Conservation (phyloP, 345 rosid genomes). For the Rhodamnia rubescens region DNA sequence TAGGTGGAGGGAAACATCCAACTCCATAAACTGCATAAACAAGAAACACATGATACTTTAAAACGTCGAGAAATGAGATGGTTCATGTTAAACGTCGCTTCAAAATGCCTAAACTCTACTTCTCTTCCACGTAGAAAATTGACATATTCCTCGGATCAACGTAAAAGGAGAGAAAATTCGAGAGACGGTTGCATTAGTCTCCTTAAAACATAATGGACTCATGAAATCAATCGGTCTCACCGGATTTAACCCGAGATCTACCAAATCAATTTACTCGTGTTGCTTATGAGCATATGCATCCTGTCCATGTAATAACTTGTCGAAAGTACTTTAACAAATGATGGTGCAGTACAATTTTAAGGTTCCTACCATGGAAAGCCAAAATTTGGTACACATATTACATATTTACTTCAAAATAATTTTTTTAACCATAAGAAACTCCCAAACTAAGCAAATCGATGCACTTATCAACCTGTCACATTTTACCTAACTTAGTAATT, state of each 20-base stretch:
- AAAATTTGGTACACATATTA: too few species aligned
- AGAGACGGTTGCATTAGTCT: background rate
- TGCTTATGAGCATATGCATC: background rate
- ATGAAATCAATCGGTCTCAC: background rate
- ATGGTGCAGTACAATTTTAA: background rate
- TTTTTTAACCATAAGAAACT: too few species aligned
- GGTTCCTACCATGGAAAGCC: too few species aligned
- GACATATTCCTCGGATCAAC: background rate
- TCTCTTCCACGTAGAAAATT: background rate
- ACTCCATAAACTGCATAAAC: background rate
- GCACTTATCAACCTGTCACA: too few species aligned
- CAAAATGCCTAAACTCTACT: background rate
- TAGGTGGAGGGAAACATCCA: background rate
- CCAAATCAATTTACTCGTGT: background rate
- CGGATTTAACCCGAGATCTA: background rate
- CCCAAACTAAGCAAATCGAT: fast-evolving
- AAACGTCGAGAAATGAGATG: background rate
- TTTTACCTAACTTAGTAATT: too few species aligned
- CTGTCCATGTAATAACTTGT: background rate
- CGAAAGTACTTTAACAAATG: background rate
- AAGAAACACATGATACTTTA: background rate
- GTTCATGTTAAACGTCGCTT: background rate
- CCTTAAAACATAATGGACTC: background rate
- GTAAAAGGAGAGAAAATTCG: background rate
- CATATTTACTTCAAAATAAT: too few species aligned